Evolutionary conservation across 257 asterid species (phyloP).

Genomic region (Solanum megistacrolobum): DNA sequence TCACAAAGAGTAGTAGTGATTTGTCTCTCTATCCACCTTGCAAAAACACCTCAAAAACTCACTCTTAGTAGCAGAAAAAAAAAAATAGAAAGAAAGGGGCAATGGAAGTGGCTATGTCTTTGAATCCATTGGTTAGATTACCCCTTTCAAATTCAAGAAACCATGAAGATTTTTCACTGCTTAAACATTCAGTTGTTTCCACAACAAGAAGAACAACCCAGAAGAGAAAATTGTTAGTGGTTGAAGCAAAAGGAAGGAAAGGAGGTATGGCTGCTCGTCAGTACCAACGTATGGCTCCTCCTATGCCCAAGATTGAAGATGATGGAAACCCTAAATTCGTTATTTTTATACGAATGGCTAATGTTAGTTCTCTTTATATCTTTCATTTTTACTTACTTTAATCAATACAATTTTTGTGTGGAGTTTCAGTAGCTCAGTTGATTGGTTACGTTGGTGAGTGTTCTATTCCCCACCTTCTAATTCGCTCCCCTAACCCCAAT

Average conservation of each 20-base stretch:
- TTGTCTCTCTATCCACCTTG: constrained; percentile 15
- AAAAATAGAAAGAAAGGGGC: background rate
- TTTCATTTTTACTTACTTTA: background rate
- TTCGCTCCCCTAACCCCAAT: no score
- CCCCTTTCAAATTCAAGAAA: constrained; percentile 41
- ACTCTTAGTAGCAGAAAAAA: background rate
- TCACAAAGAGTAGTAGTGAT: constrained; percentile 1
- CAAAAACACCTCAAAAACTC: background rate
- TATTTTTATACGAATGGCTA: constrained; percentile 87
- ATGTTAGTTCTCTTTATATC: constrained; percentile 22
- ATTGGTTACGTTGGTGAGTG: background rate
- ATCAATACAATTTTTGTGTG: background rate
- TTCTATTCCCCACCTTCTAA: no score
- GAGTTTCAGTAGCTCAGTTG: background rate
- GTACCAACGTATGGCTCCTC: constrained; percentile 51
- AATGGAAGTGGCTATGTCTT: constrained; percentile 62
- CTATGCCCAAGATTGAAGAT: constrained; percentile 87
- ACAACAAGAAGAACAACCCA: constrained; percentile 5
- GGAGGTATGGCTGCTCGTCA: constrained; percentile 84
- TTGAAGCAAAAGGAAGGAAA: constrained; percentile 84
- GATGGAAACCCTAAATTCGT: constrained; percentile 97
- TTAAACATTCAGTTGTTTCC: constrained; percentile 43
- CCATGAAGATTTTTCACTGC: constrained; percentile 20
- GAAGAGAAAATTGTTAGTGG: constrained; percentile 21
- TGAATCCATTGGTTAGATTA: constrained; percentile 45